A percentile compares a stretch with the other conserved stretches of the same genome.
Evolutionary conservation across 495 filamentous ascomycete species (phyloP).

Genomic region (Penicillium verhagenii): DNA sequence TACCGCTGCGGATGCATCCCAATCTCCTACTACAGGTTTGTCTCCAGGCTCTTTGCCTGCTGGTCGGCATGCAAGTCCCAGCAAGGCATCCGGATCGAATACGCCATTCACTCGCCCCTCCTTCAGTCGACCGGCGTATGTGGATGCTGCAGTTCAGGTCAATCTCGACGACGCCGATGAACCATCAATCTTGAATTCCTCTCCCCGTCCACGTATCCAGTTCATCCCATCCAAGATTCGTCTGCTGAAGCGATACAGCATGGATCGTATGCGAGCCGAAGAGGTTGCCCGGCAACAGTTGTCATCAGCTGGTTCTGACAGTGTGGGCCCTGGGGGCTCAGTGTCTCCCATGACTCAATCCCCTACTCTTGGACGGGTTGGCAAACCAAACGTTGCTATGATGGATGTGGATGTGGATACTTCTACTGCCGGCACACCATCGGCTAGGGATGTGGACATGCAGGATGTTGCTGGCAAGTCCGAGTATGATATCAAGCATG

Average conservation of each 20-base stretch:
- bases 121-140: constrained; percentile 36
- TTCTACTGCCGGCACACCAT: background rate
- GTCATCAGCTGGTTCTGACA: constrained; percentile 22
- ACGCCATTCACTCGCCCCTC: constrained; percentile 28
- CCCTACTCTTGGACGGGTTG: background rate
- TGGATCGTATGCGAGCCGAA: constrained; percentile 39
- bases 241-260: constrained; percentile 44
- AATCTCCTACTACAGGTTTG: constrained; percentile 27
- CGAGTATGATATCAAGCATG: constrained; percentile 14
- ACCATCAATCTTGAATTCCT: constrained; percentile 11
- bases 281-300: constrained; percentile 22
- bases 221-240: constrained; percentile 43
- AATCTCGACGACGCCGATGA: constrained; percentile 37
- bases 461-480: background rate
- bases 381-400: constrained; percentile 10
- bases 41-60: constrained; percentile 19
- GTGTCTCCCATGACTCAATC: constrained; percentile 14
- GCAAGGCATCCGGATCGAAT: constrained; percentile 32
- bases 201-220: constrained; percentile 17
- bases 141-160: constrained; percentile 47
- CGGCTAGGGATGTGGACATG: constrained; percentile 17
- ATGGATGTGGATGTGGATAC: constrained; percentile 5
- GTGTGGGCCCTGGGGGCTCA: constrained; percentile 4
- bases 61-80: constrained; percentile 25
- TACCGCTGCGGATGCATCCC: constrained; percentile 22